Percentiles rank a stretch among this genome's conserved stretches.
Evolutionary conservation across 106 monocot genomes (phyloP).

Genomic region (Triglochin maritima): DNA sequence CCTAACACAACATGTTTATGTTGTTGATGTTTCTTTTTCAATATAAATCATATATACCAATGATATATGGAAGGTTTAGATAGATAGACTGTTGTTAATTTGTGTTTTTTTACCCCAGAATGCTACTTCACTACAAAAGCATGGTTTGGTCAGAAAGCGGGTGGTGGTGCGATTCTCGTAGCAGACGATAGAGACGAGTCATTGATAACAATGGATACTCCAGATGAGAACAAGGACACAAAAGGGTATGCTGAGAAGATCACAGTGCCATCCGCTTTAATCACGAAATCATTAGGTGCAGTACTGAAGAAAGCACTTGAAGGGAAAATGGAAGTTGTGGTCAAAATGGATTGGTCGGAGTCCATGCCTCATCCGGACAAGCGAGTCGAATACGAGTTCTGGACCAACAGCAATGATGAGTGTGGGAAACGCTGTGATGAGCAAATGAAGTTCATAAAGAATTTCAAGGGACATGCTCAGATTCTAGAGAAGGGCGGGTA

Average conservation of each 20-base stretch:
- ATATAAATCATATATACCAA: background rate
- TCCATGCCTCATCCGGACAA: constrained; percentile 81
- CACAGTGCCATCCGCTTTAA: constrained; percentile 49
- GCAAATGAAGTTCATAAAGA: constrained; percentile 77
- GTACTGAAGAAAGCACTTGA: constrained; percentile 48
- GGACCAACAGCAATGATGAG: constrained; percentile 83
- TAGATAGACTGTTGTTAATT: constrained; percentile 1
- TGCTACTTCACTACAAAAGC: constrained; percentile 63
- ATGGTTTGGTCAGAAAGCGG: constrained; percentile 62
- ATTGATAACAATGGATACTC: constrained; percentile 70
- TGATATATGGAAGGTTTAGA: background rate
- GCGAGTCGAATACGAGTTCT: constrained; percentile 74
- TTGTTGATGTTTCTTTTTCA: background rate
- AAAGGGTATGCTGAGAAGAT: constrained; percentile 38
- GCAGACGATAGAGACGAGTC: constrained; percentile 51
- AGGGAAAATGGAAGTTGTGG: constrained; percentile 43
- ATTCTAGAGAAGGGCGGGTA: constrained; percentile 66
- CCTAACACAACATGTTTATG: background rate
- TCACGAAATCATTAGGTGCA: constrained; percentile 44
- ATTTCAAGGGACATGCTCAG: constrained; percentile 64
- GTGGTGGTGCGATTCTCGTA: constrained; percentile 55
- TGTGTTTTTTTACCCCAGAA: constrained; percentile 22
- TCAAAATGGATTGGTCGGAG: constrained; percentile 77
- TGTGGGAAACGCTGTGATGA: constrained; percentile 69
- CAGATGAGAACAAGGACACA: constrained; percentile 27